Base-by-base conservation (phyloP, 345 rosid species). In the Chamaenerion angustifolium region DNA sequence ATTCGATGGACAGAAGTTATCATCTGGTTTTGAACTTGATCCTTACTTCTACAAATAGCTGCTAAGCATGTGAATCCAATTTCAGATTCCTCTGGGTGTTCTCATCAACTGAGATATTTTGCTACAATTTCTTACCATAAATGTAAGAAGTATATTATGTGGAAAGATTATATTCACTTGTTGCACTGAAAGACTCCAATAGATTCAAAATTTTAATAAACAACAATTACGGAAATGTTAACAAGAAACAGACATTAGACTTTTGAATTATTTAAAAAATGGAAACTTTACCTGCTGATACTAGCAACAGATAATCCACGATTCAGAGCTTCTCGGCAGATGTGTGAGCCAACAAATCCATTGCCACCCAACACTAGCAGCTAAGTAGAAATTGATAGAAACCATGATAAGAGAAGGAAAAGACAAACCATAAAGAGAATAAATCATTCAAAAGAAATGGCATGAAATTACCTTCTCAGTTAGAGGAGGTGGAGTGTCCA, bases 301-400 rank as follows among this genome's bases (percentile, higher is more conserved):
- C 99, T 88, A 48, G 84, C 79, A 64, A 88, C 88, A 45, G 77
- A 27, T 43, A 85, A 46, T 43, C 94, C 95, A 31, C 83, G 82
- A 46, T 77, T 68, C 40, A 88, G 54, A 64, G 96, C 99, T 79
- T 88, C 95, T 74, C 64, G 82, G 71, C 89, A 82, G 1, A 93
- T 57, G 60, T 84, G 84, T 31, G 96, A 82, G 59, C 99, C 99
- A 61, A 93, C 96, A 77, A 88, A 93, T 46, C 96, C 99, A 77
- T 75, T 93, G 56, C 99, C 99, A 52, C 99, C 99, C 57, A 93
- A 68, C 35, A 93, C 96, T 68, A 93, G 96, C 62, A 88, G 65
- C 99, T 93, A 71, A 70, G 41, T 62, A 12, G 15, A 66, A 46
- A 42, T 7, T 11, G 47, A 17, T 45, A 1, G 49, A 43, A 61